phyloP scores from a whole-genome alignment of 2,329 filamentous ascomycete species.

The Biscogniauxia marginata region DNA sequence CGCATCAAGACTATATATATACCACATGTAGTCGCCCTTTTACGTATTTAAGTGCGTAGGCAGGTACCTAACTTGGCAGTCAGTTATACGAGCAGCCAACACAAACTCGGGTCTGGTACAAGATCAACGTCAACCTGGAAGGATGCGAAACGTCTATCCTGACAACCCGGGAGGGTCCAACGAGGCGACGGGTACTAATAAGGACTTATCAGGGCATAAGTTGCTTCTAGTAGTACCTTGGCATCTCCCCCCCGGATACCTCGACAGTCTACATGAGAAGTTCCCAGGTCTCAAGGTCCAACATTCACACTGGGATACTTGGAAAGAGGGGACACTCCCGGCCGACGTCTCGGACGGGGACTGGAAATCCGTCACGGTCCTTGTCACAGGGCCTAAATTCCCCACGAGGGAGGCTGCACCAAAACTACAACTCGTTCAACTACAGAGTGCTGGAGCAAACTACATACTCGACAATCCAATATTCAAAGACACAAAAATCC shows the following conservation, averaged over 20 bases:
- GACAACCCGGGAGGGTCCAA: background rate
- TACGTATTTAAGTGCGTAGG: no score
- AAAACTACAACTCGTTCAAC: slow-evolving; percentile 52
- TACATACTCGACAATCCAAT: slow-evolving; percentile 45
- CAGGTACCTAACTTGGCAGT: no score
- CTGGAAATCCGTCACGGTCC: slow-evolving; percentile 49
- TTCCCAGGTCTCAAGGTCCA: slow-evolving; percentile 47
- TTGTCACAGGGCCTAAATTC: slow-evolving; percentile 43
- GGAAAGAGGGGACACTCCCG: slow-evolving; percentile 23
- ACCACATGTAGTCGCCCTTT: no score
- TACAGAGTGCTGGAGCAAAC: slow-evolving; percentile 55
- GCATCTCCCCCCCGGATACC: slow-evolving; percentile 31
- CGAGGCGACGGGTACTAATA: background rate
- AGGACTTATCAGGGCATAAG: slow-evolving; percentile 46
- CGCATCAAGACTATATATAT: background rate
- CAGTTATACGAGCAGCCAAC: no score
- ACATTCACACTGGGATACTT: slow-evolving; percentile 31
- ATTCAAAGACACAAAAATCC: slow-evolving; percentile 49
- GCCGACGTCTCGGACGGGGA: slow-evolving; percentile 32
- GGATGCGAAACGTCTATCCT: slow-evolving; percentile 11
- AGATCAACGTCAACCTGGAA: no score
- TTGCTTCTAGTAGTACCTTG: slow-evolving; percentile 42
- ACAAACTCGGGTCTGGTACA: no score
- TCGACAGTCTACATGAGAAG: slow-evolving; percentile 36
- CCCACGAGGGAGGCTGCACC: slow-evolving; percentile 44